Conservation (phyloP, 345 rosid genomes). For the Erodium maritimum region DNA sequence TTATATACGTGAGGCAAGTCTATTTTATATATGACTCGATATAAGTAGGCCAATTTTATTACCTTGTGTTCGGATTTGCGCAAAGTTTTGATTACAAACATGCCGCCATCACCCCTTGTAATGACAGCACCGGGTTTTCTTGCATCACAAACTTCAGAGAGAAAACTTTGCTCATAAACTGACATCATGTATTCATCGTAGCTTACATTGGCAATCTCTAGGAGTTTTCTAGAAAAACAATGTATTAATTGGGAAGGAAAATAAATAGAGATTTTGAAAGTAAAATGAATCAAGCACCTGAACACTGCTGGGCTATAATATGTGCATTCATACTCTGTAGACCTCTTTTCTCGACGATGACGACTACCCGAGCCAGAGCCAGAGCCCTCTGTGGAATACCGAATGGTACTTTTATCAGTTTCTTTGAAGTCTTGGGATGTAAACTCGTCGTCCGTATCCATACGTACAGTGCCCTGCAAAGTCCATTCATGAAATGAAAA, state of each 20-base stretch:
- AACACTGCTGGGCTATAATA: conserved; percentile 48
- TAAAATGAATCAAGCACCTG: conserved; percentile 20
- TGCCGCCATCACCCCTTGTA: conserved; percentile 26
- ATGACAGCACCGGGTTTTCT: conserved; percentile 29
- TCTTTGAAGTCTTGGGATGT: neutral
- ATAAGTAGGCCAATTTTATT: no score
- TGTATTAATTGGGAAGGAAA: neutral
- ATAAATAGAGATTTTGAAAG: neutral
- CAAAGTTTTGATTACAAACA: conserved; percentile 31
- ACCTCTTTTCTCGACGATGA: neutral
- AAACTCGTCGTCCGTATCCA: neutral
- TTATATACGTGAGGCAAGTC: no score
- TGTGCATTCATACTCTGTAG: conserved; percentile 35
- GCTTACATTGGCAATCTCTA: conserved; percentile 28
- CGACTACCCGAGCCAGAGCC: no score
- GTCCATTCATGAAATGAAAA: neutral
- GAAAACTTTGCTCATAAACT: conserved; percentile 30
- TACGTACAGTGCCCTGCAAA: neutral
- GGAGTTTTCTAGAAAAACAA: conserved; percentile 28
- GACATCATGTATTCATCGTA: conserved; percentile 33
- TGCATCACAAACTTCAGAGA: conserved; percentile 24
- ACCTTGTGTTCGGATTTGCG: conserved; percentile 50
- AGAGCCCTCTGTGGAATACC: neutral
- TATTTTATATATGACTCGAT: no score
- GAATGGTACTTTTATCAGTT: neutral